Evolutionary conservation across 331 rosid species (phyloP).

Genomic region (Saraca asoca): DNA sequence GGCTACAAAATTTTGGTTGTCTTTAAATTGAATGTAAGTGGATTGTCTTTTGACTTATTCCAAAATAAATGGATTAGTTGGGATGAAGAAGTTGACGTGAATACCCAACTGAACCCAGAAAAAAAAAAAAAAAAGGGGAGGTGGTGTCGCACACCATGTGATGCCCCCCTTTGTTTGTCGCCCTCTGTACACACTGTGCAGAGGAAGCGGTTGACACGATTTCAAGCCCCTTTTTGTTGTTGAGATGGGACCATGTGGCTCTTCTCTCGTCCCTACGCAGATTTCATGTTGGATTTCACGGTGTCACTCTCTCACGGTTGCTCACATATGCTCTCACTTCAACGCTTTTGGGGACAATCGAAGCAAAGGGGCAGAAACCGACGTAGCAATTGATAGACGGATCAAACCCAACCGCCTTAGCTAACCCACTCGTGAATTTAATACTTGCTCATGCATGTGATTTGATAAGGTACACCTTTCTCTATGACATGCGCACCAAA

Average conservation of each 20-base stretch:
- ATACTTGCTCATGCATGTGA: conserved; percentile 34
- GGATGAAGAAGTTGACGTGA: too few relatives aligned
- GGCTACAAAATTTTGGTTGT: too few relatives aligned
- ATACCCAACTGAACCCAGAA: too few relatives aligned
- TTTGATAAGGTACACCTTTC: conserved; percentile 5
- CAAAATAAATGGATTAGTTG: too few relatives aligned
- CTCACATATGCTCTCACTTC: neutral
- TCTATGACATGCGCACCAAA: neutral
- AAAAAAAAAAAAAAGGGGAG: too few relatives aligned
- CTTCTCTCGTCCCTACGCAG: neutral
- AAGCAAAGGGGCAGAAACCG: neutral
- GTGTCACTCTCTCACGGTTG: conserved; percentile 8
- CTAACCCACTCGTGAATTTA: conserved; percentile 16
- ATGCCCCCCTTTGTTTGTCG: too few relatives aligned
- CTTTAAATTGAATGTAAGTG: too few relatives aligned
- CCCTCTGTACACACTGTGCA: neutral
- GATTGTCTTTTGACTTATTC: too few relatives aligned
- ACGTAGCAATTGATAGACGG: neutral
- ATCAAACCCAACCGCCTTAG: conserved; percentile 27
- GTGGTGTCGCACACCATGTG: too few relatives aligned
- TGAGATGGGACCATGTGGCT: neutral
- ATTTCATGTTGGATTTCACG: conserved; percentile 6
- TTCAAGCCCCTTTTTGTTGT: neutral
- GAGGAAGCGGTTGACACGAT: neutral
- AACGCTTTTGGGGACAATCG: conserved; percentile 7